Percentiles rank a stretch among this genome's conserved stretches.
These are phyloP conservation scores for Ceratocystis albifundus DNA, from an alignment of 2,329 filamentous ascomycete genomes.

Conservation along the genomic window DNA sequence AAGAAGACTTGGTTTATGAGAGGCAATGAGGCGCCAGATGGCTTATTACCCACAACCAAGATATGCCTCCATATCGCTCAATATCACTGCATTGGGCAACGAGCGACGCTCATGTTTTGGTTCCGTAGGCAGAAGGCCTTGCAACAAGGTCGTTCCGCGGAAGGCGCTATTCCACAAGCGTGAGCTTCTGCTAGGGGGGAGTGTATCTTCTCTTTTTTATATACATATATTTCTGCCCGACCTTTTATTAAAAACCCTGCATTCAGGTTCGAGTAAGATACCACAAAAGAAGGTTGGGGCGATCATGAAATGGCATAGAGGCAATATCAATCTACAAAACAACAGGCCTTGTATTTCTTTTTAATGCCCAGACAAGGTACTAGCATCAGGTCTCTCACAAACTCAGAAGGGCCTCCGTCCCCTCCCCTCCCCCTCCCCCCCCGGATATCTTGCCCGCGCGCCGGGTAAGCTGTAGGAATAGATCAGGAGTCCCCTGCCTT, in stretches of 20 bases:
- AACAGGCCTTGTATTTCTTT: not conserved
- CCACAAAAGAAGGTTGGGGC: constrained; percentile 1
- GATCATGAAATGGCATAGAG: not conserved
- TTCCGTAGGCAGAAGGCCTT: not conserved
- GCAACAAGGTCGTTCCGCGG: not conserved
- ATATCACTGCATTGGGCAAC: not conserved
- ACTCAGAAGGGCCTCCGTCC: not conserved
- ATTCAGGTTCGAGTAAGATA: not conserved
- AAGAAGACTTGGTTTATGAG: not conserved
- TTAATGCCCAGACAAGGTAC: not conserved
- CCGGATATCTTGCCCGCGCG: not conserved
- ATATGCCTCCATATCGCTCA: not conserved
- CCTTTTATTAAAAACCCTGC: not conserved
- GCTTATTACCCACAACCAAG: not conserved
- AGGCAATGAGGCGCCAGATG: not conserved
- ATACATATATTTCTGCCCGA: too few relatives aligned
- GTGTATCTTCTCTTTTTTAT: not conserved
- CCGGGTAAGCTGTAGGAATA: not conserved
- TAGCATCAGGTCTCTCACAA: not conserved
- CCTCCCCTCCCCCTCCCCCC: not conserved
- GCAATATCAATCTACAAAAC: not conserved
- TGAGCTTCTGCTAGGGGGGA: not conserved
- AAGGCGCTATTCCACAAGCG: not conserved
- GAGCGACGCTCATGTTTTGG: not conserved
- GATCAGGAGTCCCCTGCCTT: not conserved